Conservation (phyloP, 2,329 filamentous ascomycete genomes). For the Colletotrichum gigasporum region DNA sequence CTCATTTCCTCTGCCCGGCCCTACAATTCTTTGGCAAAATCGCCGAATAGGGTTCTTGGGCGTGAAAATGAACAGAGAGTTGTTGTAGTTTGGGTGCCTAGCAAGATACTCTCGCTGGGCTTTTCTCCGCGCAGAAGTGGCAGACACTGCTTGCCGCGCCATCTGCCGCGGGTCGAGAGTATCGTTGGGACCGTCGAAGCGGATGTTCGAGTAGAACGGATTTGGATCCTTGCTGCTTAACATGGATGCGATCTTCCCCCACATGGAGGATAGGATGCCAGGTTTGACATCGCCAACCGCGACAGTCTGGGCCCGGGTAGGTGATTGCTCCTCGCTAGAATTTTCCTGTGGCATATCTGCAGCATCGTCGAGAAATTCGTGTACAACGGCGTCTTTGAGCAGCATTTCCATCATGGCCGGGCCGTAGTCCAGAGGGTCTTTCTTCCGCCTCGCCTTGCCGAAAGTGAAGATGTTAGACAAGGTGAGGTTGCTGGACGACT, state of each 20-base stretch:
- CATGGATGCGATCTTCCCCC: constrained; percentile 66
- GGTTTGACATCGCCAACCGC: constrained; percentile 58
- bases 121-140: constrained; percentile 82
- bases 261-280: constrained; percentile 68
- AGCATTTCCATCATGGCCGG: constrained; percentile 95
- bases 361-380: constrained; percentile 89
- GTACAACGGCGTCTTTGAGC: constrained; percentile 93
- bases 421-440: constrained; percentile 91
- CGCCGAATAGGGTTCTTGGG: constrained; percentile 81
- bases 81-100: constrained; percentile 91
- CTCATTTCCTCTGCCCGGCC: constrained; percentile 86
- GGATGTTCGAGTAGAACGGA: constrained; percentile 85
- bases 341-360: constrained; percentile 53
- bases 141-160: constrained; percentile 89
- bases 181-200: constrained; percentile 78
- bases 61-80: constrained; percentile 86
- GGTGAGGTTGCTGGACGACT: constrained; percentile 77
- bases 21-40: constrained; percentile 88
- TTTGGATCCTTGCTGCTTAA: constrained; percentile 81
- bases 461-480: constrained; percentile 76
- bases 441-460: constrained; percentile 66
- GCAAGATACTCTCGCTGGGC: constrained; percentile 91
- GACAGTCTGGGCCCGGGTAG: constrained; percentile 41
- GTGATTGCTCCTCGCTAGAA: constrained; percentile 44
- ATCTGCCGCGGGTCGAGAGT: constrained; percentile 85